phyloP scores from a whole-genome alignment of 768 basidiomycete genomes.

The Collybia sp. region DNA sequence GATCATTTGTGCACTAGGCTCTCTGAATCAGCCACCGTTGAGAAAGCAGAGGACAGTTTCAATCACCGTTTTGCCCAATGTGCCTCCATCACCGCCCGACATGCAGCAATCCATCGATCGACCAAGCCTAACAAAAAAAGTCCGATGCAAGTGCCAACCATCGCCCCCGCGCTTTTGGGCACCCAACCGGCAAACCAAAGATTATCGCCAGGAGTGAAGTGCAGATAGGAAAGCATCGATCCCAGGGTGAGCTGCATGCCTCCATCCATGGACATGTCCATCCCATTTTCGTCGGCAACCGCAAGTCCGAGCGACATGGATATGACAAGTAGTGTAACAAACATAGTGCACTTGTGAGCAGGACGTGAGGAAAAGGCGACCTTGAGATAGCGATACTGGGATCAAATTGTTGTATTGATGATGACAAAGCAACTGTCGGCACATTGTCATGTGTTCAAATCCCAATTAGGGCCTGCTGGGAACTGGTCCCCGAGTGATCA shows the following conservation, averaged over 20 bases:
- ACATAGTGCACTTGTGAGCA: no score
- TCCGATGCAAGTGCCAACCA: conserved; percentile 72
- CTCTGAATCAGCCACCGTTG: not conserved
- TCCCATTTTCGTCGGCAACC: not conserved
- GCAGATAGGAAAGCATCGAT: conserved; percentile 64
- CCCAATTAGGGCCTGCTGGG: no score
- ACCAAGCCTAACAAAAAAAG: conserved; percentile 63
- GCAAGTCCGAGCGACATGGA: no score
- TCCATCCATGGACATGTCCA: not conserved
- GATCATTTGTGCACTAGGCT: not conserved
- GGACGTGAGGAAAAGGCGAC: no score
- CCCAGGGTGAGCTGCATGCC: not conserved
- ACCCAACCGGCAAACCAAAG: conserved; percentile 66
- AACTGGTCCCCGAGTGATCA: no score
- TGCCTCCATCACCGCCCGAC: conserved; percentile 44
- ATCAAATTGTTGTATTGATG: no score
- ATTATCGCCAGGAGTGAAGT: conserved; percentile 60
- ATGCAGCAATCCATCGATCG: conserved; percentile 65
- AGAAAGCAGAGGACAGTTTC: not conserved
- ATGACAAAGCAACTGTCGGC: no score
- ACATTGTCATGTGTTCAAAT: no score
- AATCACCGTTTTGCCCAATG: conserved; percentile 39
- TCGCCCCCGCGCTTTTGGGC: conserved; percentile 64
- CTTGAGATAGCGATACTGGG: no score
- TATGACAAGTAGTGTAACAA: no score